Evolutionary conservation across 139 green algal species (phyloP).

Genomic region (Auxenochlorella protothecoides): DNA sequence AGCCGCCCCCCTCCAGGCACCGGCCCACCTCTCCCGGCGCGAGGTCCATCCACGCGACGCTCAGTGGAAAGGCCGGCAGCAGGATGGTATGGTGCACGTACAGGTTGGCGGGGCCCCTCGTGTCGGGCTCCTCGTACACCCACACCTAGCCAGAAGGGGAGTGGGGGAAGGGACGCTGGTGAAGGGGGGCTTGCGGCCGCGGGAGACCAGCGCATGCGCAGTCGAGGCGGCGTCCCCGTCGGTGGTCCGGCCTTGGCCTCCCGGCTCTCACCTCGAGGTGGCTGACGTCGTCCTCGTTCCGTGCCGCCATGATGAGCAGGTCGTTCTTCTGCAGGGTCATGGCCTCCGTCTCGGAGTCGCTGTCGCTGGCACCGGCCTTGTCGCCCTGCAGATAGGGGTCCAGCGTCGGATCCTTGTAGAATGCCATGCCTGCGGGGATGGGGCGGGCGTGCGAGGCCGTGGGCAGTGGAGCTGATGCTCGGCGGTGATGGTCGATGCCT

Average conservation of each 20-base stretch:
- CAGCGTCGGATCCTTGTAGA: slow-evolving; percentile 18
- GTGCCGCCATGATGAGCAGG: slow-evolving; percentile 77
- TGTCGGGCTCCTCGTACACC: slow-evolving; percentile 81
- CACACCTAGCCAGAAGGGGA: slow-evolving; percentile 52
- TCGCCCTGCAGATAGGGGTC: slow-evolving; percentile 24
- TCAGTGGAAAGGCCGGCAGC: slow-evolving; percentile 87
- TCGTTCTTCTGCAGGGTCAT: slow-evolving; percentile 53
- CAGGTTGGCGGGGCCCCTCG: slow-evolving; percentile 51
- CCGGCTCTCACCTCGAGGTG: slow-evolving; percentile 59
- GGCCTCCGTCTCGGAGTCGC: slow-evolving; percentile 51
- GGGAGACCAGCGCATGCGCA: no score
- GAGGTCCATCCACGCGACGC: slow-evolving; percentile 73
- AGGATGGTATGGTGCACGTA: slow-evolving; percentile 96
- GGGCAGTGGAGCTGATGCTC: not conserved
- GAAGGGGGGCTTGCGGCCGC: no score
- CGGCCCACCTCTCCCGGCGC: not conserved
- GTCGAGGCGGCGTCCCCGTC: no score
- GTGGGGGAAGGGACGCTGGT: no score
- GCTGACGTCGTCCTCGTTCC: slow-evolving; percentile 89
- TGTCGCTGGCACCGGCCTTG: not conserved
- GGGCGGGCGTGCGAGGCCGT: not conserved
- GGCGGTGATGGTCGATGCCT: no score
- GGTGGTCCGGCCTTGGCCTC: no score
- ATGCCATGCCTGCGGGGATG: slow-evolving; percentile 31
- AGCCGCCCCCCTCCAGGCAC: not conserved